These are phyloP conservation scores for Penicillium rolfsii DNA, from an alignment of 2,329 filamentous ascomycete species.

Conservation along the genomic window DNA sequence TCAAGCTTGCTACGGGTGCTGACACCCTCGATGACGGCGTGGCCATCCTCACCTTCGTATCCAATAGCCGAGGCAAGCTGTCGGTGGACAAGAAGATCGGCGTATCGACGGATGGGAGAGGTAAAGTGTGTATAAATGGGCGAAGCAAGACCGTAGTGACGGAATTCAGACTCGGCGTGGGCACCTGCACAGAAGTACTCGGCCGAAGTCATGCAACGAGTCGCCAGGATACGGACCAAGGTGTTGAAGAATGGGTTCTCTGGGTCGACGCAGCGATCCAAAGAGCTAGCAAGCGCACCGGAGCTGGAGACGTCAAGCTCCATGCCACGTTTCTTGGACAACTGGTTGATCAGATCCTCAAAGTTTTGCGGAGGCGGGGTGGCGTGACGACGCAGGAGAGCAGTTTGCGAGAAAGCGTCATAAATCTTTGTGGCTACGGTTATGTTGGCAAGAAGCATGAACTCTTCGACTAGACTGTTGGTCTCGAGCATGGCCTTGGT, in stretches of 20 bases:
- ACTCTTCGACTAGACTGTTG: conserved; percentile 97
- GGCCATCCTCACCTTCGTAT: conserved; percentile 63
- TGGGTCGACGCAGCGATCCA: conserved; percentile 80
- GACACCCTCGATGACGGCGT: conserved; percentile 76
- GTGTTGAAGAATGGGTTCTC: conserved; percentile 97
- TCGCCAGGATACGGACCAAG: conserved; percentile 93
- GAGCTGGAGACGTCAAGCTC: conserved; percentile 84
- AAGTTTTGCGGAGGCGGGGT: conserved; percentile 95
- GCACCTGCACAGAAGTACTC: conserved; percentile 98
- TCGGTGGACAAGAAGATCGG: conserved; percentile 91
- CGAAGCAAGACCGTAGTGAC: conserved; percentile 93
- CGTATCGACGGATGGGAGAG: conserved; percentile 93
- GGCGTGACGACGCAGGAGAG: conserved; percentile 87
- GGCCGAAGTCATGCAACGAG: conserved; percentile 97
- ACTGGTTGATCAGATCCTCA: conserved; percentile 87
- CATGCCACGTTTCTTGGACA: conserved; percentile 81
- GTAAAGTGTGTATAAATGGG: conserved; percentile 99
- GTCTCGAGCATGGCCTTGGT: conserved; percentile 93
- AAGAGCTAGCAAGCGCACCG: conserved; percentile 87
- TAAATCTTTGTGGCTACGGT: conserved; percentile 90
- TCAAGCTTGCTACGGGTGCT: conserved; percentile 84
- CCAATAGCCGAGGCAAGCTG: conserved; percentile 95
- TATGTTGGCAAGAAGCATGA: conserved; percentile 98
- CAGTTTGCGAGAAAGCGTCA: conserved; percentile 90
- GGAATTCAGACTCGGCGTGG: conserved; percentile 90